Base-by-base conservation (phyloP, 768 basidiomycete genomes). In the Suillus decipiens region DNA sequence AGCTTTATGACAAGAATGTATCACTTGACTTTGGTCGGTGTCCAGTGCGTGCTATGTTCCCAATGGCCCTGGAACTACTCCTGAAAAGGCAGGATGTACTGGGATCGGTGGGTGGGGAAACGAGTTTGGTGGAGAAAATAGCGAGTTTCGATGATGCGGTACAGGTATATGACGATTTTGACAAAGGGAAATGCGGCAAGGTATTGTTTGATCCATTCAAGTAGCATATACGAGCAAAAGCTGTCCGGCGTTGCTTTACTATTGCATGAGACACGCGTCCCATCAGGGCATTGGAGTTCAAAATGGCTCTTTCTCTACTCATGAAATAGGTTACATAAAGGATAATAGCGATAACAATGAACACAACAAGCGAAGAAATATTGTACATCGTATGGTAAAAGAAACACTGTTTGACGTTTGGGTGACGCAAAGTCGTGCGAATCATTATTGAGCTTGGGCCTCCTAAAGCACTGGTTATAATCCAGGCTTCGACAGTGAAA, bases 1-100 rank as follows among this genome's bases (percentile, higher is more conserved):
- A 87, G 48, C 70, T 88, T 61, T 93, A 93, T 74, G 79, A 87
- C 79, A 90, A 91, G 76, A 93, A 93, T 72, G 82, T 92, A 8
- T 89, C 88, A 1, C 78, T 92, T 31, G 88, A 91, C 68, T 93
- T 93, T 71, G 92, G 92, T 10, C 85, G 91, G 10, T 93, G 91
- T 67, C 92, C 90, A 17, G 90, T 90, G 5, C 85, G 89, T 15
- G 86, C 90, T 1, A 86, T 92, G 83, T 87, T 93, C 68, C 88
- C 88, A 11, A 73, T 83, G 62, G 92, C 90, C 2, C 81, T 90
- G 45, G 87, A 87, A 67, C 73, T 93, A 34, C 75, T 94, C 36
- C 78, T 89, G 51, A 86, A 86, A 68, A 78, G 88, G 37, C 89
- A 88, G 69, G 89, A 91, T 67, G 79, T 92, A 1, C 89, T 93